These are phyloP conservation scores for Cutaneotrichosporon cavernicola DNA, from an alignment of 1,284 basidiomycete genomes.

Conservation along the genomic window DNA sequence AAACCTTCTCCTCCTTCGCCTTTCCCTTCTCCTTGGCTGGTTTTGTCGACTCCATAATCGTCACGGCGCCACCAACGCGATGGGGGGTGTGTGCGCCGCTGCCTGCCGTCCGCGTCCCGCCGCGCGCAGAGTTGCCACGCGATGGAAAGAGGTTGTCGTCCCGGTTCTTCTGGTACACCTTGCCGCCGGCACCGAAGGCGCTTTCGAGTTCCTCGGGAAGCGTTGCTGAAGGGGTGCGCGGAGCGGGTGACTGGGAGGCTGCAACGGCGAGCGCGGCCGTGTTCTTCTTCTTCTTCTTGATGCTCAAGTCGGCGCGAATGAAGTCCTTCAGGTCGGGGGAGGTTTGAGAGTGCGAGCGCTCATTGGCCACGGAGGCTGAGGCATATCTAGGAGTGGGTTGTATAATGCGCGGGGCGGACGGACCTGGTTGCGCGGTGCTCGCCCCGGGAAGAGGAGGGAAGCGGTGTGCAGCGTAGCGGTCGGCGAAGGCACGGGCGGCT, in stretches of 20 bases:
- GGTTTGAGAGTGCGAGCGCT: neutral
- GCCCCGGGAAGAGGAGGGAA: conserved; percentile 36
- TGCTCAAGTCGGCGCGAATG: conserved; percentile 1
- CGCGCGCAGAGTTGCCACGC: conserved; percentile 13
- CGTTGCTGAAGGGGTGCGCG: neutral
- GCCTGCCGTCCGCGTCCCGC: conserved; percentile 8
- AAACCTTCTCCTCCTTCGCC: conserved; percentile 37
- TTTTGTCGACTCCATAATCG: conserved; percentile 29
- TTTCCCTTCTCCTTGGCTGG: conserved; percentile 20
- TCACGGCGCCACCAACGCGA: conserved; percentile 28
- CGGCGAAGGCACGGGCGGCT: conserved; percentile 40
- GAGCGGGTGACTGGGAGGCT: neutral
- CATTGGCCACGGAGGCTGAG: neutral
- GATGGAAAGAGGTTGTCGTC: conserved; percentile 15
- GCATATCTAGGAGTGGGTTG: conserved; percentile 6
- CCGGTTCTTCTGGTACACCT: conserved; percentile 43
- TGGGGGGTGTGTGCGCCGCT: conserved; percentile 20
- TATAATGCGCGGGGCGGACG: conserved; percentile 3
- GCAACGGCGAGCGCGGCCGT: conserved; percentile 9
- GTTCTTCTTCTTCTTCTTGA: conserved; percentile 14
- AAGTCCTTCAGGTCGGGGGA: neutral
- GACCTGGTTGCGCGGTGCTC: conserved; percentile 5
- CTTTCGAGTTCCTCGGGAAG: conserved; percentile 28
- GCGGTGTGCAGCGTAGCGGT: conserved; percentile 39
- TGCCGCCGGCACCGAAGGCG: conserved; percentile 39